Evolutionary conservation across 2,329 filamentous ascomycete genomes (phyloP).

Genomic region (Stenocarpella maydis): DNA sequence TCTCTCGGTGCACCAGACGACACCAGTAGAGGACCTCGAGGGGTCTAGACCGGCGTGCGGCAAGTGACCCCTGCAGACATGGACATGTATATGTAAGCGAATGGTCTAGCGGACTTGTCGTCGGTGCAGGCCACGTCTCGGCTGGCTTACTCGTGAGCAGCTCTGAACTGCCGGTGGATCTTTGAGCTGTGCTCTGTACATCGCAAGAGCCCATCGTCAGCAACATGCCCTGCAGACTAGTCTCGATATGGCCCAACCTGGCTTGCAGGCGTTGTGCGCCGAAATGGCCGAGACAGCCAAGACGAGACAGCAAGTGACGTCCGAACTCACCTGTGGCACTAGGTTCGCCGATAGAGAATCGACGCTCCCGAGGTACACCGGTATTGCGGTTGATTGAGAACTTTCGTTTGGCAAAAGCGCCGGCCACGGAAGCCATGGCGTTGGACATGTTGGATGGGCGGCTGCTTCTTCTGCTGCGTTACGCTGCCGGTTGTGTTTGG

Average conservation of each 20-base stretch:
- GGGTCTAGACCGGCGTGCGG: slow-evolving; percentile 92
- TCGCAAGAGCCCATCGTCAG: slow-evolving; percentile 3
- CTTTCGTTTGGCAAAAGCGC: slow-evolving; percentile 58
- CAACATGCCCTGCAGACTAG: background rate
- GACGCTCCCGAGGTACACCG: slow-evolving; percentile 65
- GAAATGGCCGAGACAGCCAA: slow-evolving; percentile 35
- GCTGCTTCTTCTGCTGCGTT: background rate
- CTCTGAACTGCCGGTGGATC: slow-evolving; percentile 88
- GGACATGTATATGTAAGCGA: slow-evolving; percentile 16
- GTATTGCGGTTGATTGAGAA: slow-evolving; percentile 74
- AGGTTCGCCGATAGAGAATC: slow-evolving; percentile 68
- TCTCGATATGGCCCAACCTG: background rate
- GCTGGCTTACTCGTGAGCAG: slow-evolving; percentile 72
- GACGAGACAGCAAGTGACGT: slow-evolving; percentile 23
- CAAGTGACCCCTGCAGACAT: slow-evolving; percentile 68
- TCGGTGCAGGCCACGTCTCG: slow-evolving; percentile 1
- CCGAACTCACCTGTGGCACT: slow-evolving; percentile 60
- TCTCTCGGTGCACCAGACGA: slow-evolving; percentile 91
- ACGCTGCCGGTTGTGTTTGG: background rate
- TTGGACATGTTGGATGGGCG: slow-evolving; percentile 32
- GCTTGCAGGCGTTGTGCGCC: slow-evolving; percentile 4
- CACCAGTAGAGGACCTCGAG: slow-evolving; percentile 87
- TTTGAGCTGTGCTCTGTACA: slow-evolving; percentile 78
- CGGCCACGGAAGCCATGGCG: slow-evolving; percentile 53
- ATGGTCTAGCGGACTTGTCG: background rate